Evolutionary conservation across 371 early-diverging fungal species (phyloP), one percentile per base, ranked within the genome.

Genomic region (Mucor plumbeus): DNA sequence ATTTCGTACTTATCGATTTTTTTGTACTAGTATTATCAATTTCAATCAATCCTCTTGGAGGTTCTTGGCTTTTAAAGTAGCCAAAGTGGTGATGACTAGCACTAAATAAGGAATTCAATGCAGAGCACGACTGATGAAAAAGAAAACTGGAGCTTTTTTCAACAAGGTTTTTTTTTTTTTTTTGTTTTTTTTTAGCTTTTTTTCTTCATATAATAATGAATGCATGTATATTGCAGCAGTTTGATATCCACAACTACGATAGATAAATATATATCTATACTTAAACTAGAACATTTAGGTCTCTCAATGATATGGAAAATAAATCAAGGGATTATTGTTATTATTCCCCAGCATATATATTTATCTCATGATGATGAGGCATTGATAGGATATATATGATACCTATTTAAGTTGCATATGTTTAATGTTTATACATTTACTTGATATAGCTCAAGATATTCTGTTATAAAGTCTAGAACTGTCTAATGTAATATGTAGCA

Each of bases 61-160:
- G 31, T 21, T 53, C 31, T 53, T 53, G 53, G 19, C 9, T 14
- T 14, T 31, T 53, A 11, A 13, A 53, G 31, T 14, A 53, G 31
- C 26, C 26, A 31, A 53, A 21, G 31, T 53, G 53, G 53, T 53
- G 53, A 53, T 53, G 53, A 53, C 53, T 14, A 53, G 14, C 53
- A 10, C 53, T 53, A 53, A 53, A 53, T 26, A 53, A 26, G 31
- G 53, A 31, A 53, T 31, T 31, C 53, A 13, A 53, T 31, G 53
- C 47, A 47, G 47, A 47, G 47, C 47, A 47, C 47, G 47, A 47
- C 19, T 19, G 47, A 47, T 47, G 21, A 47, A 47, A 10, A 47
- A 8, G 21, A 47, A 47, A 26, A 26, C 26, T 26, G 26, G 26
- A n/a, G 17, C 19, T 9, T 38, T 47, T 47, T 47, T 53, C 53